Conservation (phyloP, 1,139 yeast genomes). For the Wickerhamomyces sp. region DNA sequence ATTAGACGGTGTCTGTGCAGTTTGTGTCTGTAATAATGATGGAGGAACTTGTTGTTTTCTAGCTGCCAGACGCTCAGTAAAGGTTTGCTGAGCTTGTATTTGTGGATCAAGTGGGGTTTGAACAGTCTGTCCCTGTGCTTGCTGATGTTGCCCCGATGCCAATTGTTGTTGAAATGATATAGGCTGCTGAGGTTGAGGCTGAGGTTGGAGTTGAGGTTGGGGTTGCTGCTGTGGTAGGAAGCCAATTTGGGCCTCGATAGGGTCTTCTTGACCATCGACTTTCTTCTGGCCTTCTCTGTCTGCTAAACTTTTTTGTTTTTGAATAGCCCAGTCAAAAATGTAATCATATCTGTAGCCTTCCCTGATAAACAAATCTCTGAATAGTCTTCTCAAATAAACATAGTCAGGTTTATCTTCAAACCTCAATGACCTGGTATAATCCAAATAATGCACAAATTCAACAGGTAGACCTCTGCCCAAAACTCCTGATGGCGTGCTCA, state of each 20-base stretch:
- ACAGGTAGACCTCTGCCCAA: slow-evolving; percentile 88
- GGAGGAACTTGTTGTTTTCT: slow-evolving; percentile 1
- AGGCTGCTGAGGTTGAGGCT: slow-evolving; percentile 3
- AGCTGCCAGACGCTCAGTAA: too few species aligned
- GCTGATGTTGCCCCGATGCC: slow-evolving; percentile 2
- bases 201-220: slow-evolving; percentile 1
- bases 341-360: slow-evolving; percentile 92
- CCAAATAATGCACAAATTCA: slow-evolving; percentile 85
- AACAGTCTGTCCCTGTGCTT: not conserved
- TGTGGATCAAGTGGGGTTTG: slow-evolving; percentile 1
- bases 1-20: not conserved
- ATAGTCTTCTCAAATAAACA: slow-evolving; percentile 78
- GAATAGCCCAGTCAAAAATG: slow-evolving; percentile 95
- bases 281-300: slow-evolving; percentile 26
- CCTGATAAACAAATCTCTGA: slow-evolving; percentile 83
- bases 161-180: slow-evolving; percentile 4
- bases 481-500: slow-evolving; percentile 86
- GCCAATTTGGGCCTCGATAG: slow-evolving; percentile 12
- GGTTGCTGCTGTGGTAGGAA: slow-evolving; percentile 14
- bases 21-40: slow-evolving; percentile 1
- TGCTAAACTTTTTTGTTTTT: slow-evolving; percentile 64
- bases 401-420: slow-evolving; percentile 98
- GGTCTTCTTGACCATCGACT: slow-evolving; percentile 5
- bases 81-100: slow-evolving; percentile 1
- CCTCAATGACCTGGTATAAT: slow-evolving; percentile 83